Evolutionary conservation across 2,329 filamentous ascomycete genomes (phyloP).

Genomic region (Diaporthe caulivora): DNA sequence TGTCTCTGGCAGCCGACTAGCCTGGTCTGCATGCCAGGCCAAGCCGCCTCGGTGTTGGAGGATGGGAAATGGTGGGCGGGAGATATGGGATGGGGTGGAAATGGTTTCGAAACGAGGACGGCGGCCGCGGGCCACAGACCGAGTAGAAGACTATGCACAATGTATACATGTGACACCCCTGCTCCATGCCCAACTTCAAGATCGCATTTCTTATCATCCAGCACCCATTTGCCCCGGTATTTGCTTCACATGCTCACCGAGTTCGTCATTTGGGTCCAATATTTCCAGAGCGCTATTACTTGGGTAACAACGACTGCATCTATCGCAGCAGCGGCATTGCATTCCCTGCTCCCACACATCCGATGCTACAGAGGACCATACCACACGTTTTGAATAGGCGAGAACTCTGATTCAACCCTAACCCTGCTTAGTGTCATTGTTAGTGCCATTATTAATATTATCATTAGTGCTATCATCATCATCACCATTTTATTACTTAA

Average conservation of each 20-base stretch:
- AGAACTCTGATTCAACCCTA: no score
- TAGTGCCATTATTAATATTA: no score
- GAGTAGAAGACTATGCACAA: no score
- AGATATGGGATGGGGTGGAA: background rate
- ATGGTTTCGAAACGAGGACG: slow-evolving; percentile 24
- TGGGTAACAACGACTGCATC: background rate
- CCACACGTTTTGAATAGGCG: no score
- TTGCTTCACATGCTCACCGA: background rate
- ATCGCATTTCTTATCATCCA: background rate
- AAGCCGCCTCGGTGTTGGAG: background rate
- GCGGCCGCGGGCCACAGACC: slow-evolving; percentile 21
- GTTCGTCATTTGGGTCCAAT: background rate
- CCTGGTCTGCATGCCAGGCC: background rate
- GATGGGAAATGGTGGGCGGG: background rate
- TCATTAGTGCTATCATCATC: no score
- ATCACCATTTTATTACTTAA: no score
- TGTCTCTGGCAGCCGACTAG: background rate
- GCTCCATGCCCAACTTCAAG: background rate
- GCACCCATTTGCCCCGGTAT: background rate
- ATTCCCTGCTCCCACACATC: background rate
- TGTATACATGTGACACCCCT: no score
- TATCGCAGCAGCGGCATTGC: slow-evolving; percentile 30
- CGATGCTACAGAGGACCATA: no score
- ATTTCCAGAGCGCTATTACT: background rate
- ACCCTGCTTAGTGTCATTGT: no score